Base-by-base conservation (phyloP, 2,329 filamentous ascomycete genomes). In the Aspergillus latus region DNA sequence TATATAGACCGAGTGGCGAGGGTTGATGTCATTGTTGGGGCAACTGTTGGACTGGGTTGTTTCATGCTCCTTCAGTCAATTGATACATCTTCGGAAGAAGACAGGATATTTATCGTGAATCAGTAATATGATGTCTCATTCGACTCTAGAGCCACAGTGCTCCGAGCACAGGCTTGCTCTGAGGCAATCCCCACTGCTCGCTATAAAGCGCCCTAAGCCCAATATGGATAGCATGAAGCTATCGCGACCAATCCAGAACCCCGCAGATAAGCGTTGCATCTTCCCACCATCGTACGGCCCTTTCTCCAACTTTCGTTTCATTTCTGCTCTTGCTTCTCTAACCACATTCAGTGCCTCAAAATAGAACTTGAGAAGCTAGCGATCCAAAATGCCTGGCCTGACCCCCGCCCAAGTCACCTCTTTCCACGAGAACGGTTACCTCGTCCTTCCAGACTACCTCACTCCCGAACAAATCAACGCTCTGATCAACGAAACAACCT, bases 341-440 rank as follows among this genome's bases (percentile, higher is more conserved):
- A 9, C 10, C 34, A 36, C 44, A 32, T 36, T 15, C 40, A 16
- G 10, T 5, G 8, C 6, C 28, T 43, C 5, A n/a, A 52, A 45
- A 39, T 7, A 36, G 42, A 52, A 45, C 34, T 7, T 29, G 42
- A 40, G n/a, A 55, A 16, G 30, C 8, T 11, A 43, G 9, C 29
- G n/a, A 4, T 13, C 36, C 42, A 54, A 56, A 47, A 62, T 60
- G 60, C 9, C 57, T 16, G 58, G 58, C 52, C 88, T 97, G 56
- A 88, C 87, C 13, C 74, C 85, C 43, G 80, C 83, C 32, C 92
- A 97, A 70, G 77, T 94, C 46, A 72, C 82, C 48, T 79, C 82
- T 67, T 97, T 95, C 80, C 73, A 88, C 64, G 79, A 84, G 49
- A 90, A 97, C 77, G 94, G 94, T 76, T 97, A 95, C 77, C 87